Evolutionary conservation across 805 yeast genomes (phyloP).

Genomic region (Metschnikowia colocasiae): DNA sequence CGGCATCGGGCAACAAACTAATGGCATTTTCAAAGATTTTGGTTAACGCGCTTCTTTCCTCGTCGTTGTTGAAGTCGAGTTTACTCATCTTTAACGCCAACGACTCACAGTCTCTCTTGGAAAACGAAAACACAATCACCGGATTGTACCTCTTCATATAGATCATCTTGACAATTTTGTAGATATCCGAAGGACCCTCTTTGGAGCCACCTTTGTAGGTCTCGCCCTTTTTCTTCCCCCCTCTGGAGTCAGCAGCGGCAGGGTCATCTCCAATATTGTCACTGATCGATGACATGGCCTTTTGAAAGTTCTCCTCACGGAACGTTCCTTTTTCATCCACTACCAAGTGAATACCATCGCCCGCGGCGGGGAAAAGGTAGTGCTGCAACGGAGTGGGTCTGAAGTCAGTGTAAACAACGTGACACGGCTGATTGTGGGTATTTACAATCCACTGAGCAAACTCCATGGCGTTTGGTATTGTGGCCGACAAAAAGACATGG

Average conservation of each 20-base stretch:
- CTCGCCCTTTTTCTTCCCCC: slow-evolving; percentile 72
- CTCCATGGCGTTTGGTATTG: slow-evolving; percentile 97
- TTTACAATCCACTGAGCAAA: slow-evolving; percentile 98
- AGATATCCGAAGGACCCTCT: slow-evolving; percentile 78
- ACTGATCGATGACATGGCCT: slow-evolving; percentile 92
- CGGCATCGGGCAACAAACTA: slow-evolving; percentile 81
- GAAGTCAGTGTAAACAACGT: slow-evolving; percentile 96
- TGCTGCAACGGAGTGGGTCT: slow-evolving; percentile 99
- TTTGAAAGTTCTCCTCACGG: slow-evolving; percentile 96
- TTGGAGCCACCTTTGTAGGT: slow-evolving; percentile 83
- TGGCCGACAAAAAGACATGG: slow-evolving; percentile 90
- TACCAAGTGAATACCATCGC: slow-evolving; percentile 95
- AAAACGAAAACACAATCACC: slow-evolving; percentile 96
- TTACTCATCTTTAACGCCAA: slow-evolving; percentile 94
- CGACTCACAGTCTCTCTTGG: slow-evolving; percentile 94
- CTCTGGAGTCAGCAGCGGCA: slow-evolving; percentile 44
- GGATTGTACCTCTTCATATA: slow-evolving; percentile 96
- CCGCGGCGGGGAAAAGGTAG: slow-evolving; percentile 96
- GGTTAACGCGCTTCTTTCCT: slow-evolving; percentile 86
- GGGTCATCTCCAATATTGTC: slow-evolving; percentile 85
- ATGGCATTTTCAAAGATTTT: slow-evolving; percentile 91
- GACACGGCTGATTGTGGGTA: slow-evolving; percentile 94
- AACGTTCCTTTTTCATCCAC: slow-evolving; percentile 96
- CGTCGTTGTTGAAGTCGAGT: slow-evolving; percentile 88
- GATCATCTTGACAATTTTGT: slow-evolving; percentile 96